A percentile compares a stretch with the other conserved stretches of the same genome.
Conservation (phyloP, 768 basidiomycete species). For the Boletus huronensis region DNA sequence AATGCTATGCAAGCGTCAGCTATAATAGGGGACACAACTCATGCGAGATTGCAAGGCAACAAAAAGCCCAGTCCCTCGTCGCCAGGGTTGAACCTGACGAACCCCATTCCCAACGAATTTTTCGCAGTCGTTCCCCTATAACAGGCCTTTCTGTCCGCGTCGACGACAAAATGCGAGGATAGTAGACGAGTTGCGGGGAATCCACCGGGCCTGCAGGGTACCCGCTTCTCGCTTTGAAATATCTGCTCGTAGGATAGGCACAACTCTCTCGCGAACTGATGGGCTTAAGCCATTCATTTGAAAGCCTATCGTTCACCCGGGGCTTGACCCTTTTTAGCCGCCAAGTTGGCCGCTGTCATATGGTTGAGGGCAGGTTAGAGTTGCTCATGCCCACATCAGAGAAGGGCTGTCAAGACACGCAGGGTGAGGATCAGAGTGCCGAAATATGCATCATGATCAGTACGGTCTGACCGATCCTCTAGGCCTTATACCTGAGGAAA, state of each 20-base stretch:
- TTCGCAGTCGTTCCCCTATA: background rate
- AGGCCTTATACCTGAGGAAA: too few relatives aligned
- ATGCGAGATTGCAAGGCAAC: background rate
- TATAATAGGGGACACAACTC: background rate
- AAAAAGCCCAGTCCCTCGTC: too few relatives aligned
- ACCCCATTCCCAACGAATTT: slow-evolving; percentile 8
- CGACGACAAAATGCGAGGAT: background rate
- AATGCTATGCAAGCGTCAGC: slow-evolving; percentile 12
- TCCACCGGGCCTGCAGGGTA: background rate
- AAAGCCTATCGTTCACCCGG: background rate
- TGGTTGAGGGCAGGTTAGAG: background rate
- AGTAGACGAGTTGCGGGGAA: background rate
- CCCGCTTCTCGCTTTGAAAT: background rate
- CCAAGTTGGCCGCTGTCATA: background rate
- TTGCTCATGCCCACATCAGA: background rate
- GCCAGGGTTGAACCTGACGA: slow-evolving; percentile 12
- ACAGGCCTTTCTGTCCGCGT: background rate
- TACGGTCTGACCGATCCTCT: background rate
- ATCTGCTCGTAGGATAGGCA: too few relatives aligned
- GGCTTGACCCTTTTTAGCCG: too few relatives aligned
- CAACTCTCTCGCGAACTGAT: background rate
- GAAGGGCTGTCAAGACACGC: background rate
- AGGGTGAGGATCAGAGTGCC: background rate
- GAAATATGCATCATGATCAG: background rate
- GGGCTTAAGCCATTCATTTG: background rate